Conservation (phyloP, 768 basidiomycete species). For the Mycena vulgaris region DNA sequence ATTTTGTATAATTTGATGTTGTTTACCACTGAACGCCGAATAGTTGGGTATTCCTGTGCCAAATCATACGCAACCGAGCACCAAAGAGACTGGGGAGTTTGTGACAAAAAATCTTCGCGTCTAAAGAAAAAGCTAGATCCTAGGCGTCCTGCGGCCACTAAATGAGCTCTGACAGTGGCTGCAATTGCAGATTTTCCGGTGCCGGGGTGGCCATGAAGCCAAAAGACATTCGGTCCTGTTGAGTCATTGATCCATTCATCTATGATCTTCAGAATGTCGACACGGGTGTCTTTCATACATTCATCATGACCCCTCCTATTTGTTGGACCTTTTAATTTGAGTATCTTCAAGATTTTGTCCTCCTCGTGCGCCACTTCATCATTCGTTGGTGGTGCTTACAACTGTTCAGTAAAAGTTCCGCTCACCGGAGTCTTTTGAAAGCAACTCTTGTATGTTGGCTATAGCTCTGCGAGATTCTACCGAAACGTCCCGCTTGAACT, state of each 20-base stretch:
- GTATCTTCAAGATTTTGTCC: too few relatives aligned
- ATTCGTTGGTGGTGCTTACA: too few relatives aligned
- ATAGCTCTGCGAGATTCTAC: too few relatives aligned
- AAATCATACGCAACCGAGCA: slow-evolving; percentile 32
- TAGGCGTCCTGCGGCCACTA: neutral
- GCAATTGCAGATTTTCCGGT: slow-evolving; percentile 17
- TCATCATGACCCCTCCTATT: too few relatives aligned
- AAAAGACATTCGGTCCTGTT: neutral
- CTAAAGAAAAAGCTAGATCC: slow-evolving; percentile 21
- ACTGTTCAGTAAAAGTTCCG: too few relatives aligned
- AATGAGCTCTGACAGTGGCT: neutral
- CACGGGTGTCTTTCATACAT: neutral
- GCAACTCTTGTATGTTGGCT: too few relatives aligned
- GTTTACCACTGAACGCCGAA: slow-evolving; percentile 1
- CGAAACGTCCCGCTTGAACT: too few relatives aligned
- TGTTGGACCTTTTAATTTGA: too few relatives aligned
- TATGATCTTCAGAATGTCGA: slow-evolving; percentile 1
- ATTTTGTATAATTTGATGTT: slow-evolving; percentile 1
- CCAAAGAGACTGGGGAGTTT: slow-evolving; percentile 25
- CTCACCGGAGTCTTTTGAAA: too few relatives aligned
- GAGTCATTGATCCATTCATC: slow-evolving; percentile 1
- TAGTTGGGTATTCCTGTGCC: slow-evolving; percentile 1
- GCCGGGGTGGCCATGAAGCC: slow-evolving; percentile 6
- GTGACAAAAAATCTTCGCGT: slow-evolving; percentile 21
- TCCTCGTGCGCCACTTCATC: too few relatives aligned